phyloP scores from a whole-genome alignment of 345 rosid genomes.

The Passiflora organensis region DNA sequence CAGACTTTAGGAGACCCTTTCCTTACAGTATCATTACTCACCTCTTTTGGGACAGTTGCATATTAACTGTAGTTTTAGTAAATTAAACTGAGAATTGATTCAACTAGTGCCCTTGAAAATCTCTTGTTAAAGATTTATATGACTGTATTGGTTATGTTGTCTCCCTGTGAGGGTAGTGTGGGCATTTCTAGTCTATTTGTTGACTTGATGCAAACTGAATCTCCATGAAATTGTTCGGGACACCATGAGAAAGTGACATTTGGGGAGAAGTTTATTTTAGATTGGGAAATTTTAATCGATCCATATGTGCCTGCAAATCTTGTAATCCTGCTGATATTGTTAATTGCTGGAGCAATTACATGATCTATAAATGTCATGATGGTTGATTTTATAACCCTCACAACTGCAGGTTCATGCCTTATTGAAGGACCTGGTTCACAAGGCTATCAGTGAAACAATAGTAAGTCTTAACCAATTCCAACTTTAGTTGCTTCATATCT shows the following conservation, averaged over 20 bases:
- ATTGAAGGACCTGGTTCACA: conserved; percentile 94
- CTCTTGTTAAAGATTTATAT: neutral
- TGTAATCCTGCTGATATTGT: neutral
- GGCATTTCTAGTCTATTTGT: neutral
- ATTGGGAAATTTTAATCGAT: neutral
- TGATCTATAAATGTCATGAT: neutral
- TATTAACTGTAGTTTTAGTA: no score
- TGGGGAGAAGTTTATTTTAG: neutral
- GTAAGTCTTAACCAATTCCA: conserved; percentile 42
- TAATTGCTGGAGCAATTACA: neutral
- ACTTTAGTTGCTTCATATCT: conserved; percentile 1
- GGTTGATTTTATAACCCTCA: neutral
- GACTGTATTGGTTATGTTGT: neutral
- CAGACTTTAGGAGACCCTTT: no score
- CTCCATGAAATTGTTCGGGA: neutral
- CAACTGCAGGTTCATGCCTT: conserved; percentile 69
- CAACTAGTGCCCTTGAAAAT: neutral
- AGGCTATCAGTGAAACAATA: conserved; percentile 75
- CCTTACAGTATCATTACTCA: no score
- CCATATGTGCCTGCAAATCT: no score
- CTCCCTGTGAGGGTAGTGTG: neutral
- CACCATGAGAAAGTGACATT: neutral
- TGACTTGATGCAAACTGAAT: neutral
- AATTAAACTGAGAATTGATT: neutral
- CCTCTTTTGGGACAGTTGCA: no score